Evolutionary conservation across 164 flowering plant species (phyloP), one percentile per base, ranked within the genome.

Genomic region (Magnolia officinalis): DNA sequence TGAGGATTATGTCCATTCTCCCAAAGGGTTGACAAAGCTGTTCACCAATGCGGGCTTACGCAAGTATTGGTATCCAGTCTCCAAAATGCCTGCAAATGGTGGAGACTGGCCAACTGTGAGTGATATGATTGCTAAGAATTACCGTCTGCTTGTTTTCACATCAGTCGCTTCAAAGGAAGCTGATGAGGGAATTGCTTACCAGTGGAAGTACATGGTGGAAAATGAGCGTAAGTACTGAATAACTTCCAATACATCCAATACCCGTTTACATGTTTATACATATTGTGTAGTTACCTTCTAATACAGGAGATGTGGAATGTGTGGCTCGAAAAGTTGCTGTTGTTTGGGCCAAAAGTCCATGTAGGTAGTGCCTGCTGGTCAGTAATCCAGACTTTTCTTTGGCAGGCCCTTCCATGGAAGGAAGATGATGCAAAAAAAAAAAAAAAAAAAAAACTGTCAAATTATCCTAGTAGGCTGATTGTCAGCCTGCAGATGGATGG

Each of bases 1-100:
- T 73, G 99, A 96, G 83, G 99, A 96, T 79, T 96, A 96, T 85
- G 99, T 96, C 66, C 97, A 89, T 79, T 75, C 95, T 70, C 95
- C 98, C 21, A 93, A 94, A 76, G 97, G 98, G 63, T 84, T 96
- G 82, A 88, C 89, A n/a, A 92, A 80, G 70, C 78, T 96, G 76
- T 96, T 96, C 63, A 77, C 89, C 13, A 84, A 82, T 78, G 98
- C 99, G 50, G 98, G 95, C 52, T 80, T 96, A 75, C 83, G 80
- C 77, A 93, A 93, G 78, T 94, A 90, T 74, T 92, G 92, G 98
- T 96, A 86, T 84, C 99, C 99, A 4, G 92, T 91, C 59, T 82
- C 91, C 11, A 88, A 92, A 80, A 94, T 96, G 98, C 99, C 99
- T 1, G 83, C 74, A 78, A 91, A 88, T 77, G 98, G 96, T 78